Evolutionary conservation across 345 rosid species (phyloP), one percentile per base, ranked within the genome.

Genomic region (Gossypium sturtianum): DNA sequence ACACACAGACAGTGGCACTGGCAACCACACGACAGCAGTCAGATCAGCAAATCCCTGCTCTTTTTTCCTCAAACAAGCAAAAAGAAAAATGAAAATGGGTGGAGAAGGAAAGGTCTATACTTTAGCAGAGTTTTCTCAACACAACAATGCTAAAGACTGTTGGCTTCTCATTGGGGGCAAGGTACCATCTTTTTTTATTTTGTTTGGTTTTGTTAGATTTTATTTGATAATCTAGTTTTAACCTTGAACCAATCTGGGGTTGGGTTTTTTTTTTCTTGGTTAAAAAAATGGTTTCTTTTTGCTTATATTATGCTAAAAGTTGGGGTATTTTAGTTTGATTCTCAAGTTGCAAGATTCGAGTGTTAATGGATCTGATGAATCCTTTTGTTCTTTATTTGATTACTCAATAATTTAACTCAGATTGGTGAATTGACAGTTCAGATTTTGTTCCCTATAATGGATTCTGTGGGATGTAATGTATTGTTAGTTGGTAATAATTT

Each of bases 131-230:
- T 94, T 90, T 62, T 85, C 98, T 61, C 74, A 87, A 67, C 92
- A 92, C 88, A 89, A 83, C 78, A 73, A 16, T 77, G 49, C 70
- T 58, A 73, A 90, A 70, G 97, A 94, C 61, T 94, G 97, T 60
- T 94, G 97, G 97, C 94, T 94, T 72, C 79, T 89, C 80, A 89
- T 94, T 74, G 84, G 88, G 13, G 97, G 93, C 82, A 91, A 91
- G 97, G 97, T 94, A 82, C 51, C 41, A 34, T 34, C 41, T 34
- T 34, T 5, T 34, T 34, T 34, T 29, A 0, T 29, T 29, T 4
- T 29, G 0, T 29, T 29, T 29, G 34, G 4, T 4, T 5, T 34
- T 34, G 41, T 34, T 34, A 34, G 41, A 34, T 34, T 29, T 5
- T 34, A 5, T 34, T 34, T 34, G 41, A 34, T 34, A 34, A 5